phyloP scores from a whole-genome alignment of 83 land plant species.

The Picea engelmannii region DNA sequence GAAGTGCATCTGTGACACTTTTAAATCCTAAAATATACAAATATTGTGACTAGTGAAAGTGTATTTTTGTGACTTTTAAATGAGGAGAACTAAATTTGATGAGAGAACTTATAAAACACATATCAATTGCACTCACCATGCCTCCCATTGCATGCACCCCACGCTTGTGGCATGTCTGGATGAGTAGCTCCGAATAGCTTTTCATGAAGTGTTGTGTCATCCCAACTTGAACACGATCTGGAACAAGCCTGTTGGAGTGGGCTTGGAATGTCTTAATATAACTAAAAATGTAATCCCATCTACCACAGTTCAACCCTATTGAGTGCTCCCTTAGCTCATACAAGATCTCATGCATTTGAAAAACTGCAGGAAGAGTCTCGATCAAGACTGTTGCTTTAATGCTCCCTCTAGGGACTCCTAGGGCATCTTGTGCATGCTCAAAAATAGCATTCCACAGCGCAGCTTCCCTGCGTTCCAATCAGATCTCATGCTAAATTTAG shows the following conservation, averaged over 20 bases:
- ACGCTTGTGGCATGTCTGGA: slow-evolving; percentile 81
- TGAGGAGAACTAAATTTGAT: too few species aligned
- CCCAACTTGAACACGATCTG: slow-evolving; percentile 78
- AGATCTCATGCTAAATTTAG: background rate
- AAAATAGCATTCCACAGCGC: slow-evolving; percentile 82
- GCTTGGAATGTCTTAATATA: too few species aligned
- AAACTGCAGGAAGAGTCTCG: slow-evolving; percentile 84
- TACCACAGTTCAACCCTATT: too few species aligned
- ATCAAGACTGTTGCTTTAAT: slow-evolving; percentile 79
- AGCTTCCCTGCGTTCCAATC: slow-evolving; percentile 53
- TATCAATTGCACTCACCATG: slow-evolving; percentile 44
- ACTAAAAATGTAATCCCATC: too few species aligned
- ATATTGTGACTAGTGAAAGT: too few species aligned
- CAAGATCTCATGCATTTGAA: slow-evolving; percentile 93
- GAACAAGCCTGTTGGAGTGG: slow-evolving; percentile 67
- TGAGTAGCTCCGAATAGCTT: slow-evolving; percentile 81
- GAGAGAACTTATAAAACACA: too few species aligned
- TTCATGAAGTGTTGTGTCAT: slow-evolving; percentile 77
- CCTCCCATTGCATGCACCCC: slow-evolving; percentile 97
- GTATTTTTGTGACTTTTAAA: too few species aligned
- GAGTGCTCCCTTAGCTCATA: background rate
- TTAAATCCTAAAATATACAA: too few species aligned
- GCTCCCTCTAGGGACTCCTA: slow-evolving; percentile 67
- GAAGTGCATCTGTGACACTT: too few species aligned
- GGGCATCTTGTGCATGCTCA: slow-evolving; percentile 64